Evolutionary conservation across 257 asterid species (phyloP), one percentile per base, ranked within the genome.

Genomic region (Nicotiana undulata): DNA sequence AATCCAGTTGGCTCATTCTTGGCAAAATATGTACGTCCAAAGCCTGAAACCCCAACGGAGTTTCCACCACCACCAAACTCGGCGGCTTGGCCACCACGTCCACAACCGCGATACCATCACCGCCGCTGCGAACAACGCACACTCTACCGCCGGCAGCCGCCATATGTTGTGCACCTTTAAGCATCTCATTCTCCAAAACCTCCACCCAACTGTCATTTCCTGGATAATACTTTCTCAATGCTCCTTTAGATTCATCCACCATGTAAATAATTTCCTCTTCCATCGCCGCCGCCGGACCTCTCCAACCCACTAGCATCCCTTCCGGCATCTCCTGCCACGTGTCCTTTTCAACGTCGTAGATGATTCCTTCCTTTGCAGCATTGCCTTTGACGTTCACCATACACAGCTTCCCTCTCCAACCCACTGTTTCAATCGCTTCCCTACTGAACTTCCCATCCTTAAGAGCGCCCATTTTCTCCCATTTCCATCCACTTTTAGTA

Each of bases 271-370:
- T 86, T 63, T 93, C 94, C 85, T 93, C 97, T 22, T 26, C 58
- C 81, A 61, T 61, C 31, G 53, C 81, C 34, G 90, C 94, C 84
- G 87, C 94, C 22, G 98, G 96, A 0, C 98, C 98, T 55, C 88
- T 82, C 98, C 98, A 93, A 2, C 98, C 98, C 3, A 59, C 75
- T 77, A 90, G 55, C 98, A 93, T 93, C 53, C 97, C 97, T n/a
- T 81, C 89, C 76, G 98, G 97, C 98, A 93, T 93, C 81, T 89
- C 90, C 83, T 65, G 85, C 98, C 96, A 93, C 1, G 76, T 1
- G 28, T 93, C 93, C 7, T 67, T 31, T 7, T 49, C 76, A 6
- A 87, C 87, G 76, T 91, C 86, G 90, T 92, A 92, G 8, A 92
- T 77, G 5, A 81, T 81, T 11, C 97, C 98, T 37, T 93, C 94